Evolutionary conservation across 352 stramenopile genomes (phyloP).

Genomic region (Aphanomyces cochlioides): DNA sequence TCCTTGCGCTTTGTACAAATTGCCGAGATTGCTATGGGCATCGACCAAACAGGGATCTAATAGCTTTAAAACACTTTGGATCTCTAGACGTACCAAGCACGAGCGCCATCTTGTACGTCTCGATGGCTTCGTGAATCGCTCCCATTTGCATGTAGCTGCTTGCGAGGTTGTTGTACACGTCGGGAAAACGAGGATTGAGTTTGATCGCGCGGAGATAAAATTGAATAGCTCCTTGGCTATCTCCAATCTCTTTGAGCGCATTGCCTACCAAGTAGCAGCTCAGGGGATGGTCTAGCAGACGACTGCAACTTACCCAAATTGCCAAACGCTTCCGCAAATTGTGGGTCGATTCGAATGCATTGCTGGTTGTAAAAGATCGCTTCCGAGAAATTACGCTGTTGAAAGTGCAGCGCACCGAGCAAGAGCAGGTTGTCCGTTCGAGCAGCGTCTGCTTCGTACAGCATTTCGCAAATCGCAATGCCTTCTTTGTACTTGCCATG

Average conservation of each 20-base stretch:
- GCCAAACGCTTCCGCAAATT: constrained; percentile 90
- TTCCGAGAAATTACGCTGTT: constrained; percentile 89
- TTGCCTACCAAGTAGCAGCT: constrained; percentile 48
- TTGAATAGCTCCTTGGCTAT: constrained; percentile 84
- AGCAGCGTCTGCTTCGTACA: constrained; percentile 85
- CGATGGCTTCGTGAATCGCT: constrained; percentile 82
- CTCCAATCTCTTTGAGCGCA: constrained; percentile 91
- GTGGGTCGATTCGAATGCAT: constrained; percentile 87
- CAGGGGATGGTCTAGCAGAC: background rate
- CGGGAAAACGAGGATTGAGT: constrained; percentile 85
- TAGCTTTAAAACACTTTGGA: constrained; percentile 84
- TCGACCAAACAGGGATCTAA: constrained; percentile 84
- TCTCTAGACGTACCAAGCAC: constrained; percentile 61
- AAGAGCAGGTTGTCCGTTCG: constrained; percentile 91
- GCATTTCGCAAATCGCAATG: constrained; percentile 75
- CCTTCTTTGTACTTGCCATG: constrained; percentile 87
- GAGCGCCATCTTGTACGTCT: constrained; percentile 93
- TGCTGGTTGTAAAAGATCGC: constrained; percentile 95
- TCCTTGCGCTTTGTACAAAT: constrained; percentile 89
- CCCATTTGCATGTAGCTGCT: constrained; percentile 90
- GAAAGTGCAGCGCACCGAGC: constrained; percentile 91
- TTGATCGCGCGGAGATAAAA: constrained; percentile 94
- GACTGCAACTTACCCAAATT: constrained; percentile 59
- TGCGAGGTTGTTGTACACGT: constrained; percentile 92
- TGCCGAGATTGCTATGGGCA: constrained; percentile 93